Evolutionary conservation across 352 stramenopile genomes (phyloP), one percentile per base, ranked within the genome.

Genomic region (Pythium phragmiticola): DNA sequence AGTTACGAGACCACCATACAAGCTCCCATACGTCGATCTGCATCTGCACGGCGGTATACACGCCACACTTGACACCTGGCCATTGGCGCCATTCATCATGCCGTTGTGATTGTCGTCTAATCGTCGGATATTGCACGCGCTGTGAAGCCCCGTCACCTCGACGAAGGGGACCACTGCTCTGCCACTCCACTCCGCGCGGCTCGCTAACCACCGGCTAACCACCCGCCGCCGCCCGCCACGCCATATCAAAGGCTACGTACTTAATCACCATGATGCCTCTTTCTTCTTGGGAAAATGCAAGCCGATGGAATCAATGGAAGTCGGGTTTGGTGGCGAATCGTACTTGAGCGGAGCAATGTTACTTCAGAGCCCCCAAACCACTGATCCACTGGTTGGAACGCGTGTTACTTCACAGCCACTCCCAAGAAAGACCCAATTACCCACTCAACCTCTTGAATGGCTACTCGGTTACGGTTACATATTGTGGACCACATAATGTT

Each of bases 191-290:
- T 57, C 28, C 11, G 58, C 39, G 55, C 23, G 19, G 0, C 26
- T 19, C 12, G 7, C 26, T 8, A 19, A 37, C 14, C 46, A 36
- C 14, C 28, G 11, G 26, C 26, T 28, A 28, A 4, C 37, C 54
- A 14, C 54, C 11, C 37, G n/a, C 37, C 50, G 26, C 47, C 33
- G 28, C 60, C 54, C 17, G 13, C 26, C 16, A 17, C 50, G 2
- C 57, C 26, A 37, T 30, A 17, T 13, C 41, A 50, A 55, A 42
- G 45, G 28, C 42, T 62, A 92, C 85, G 75, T 94, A 94, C 85
- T 94, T 94, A 79, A 94, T 94, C 81, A 94, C 85, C 85, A 94
- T 92, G 83, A 89, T 89, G 79, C 81, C 82, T 87, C 51, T 78
- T 82, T 89, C 80, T 90, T 90, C 80, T 92, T 84, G 79, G 83